Evolutionary conservation across 2,329 filamentous ascomycete genomes (phyloP).

Genomic region (Aspergillus versicolor): DNA sequence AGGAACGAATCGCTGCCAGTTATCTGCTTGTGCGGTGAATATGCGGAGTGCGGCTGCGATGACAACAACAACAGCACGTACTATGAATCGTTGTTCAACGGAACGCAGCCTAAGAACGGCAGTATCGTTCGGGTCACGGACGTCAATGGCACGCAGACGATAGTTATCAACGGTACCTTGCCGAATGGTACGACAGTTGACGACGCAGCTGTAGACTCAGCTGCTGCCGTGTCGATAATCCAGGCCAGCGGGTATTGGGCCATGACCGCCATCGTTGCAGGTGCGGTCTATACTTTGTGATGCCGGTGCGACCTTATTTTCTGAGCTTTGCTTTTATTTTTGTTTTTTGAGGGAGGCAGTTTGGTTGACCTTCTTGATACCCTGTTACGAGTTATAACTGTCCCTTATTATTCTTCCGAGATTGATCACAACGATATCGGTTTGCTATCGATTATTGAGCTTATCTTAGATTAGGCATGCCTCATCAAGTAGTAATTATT

Average conservation of each 20-base stretch:
- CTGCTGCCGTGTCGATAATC: conserved; percentile 21
- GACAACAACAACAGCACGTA: conserved; percentile 46
- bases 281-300: conserved; percentile 33
- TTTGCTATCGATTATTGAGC: neutral
- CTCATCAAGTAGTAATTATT: neutral
- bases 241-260: conserved; percentile 44
- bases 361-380: conserved; percentile 11
- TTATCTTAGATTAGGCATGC: neutral
- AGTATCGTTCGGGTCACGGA: conserved; percentile 37
- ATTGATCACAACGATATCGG: neutral
- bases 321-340: neutral
- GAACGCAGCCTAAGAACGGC: conserved; percentile 40
- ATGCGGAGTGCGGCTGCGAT: conserved; percentile 59
- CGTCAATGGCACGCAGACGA: conserved; percentile 44
- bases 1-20: conserved; percentile 54
- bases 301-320: neutral
- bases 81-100: conserved; percentile 43
- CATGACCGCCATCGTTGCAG: conserved; percentile 38
- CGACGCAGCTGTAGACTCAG: conserved; percentile 26
- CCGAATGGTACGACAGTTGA: conserved; percentile 45
- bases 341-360: neutral
- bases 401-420: neutral
- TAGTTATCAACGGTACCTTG: conserved; percentile 51
- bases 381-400: neutral
- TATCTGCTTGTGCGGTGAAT: conserved; percentile 56